These are phyloP conservation scores for Gossypium australe DNA, from an alignment of 345 rosid species.

Conservation along the genomic window DNA sequence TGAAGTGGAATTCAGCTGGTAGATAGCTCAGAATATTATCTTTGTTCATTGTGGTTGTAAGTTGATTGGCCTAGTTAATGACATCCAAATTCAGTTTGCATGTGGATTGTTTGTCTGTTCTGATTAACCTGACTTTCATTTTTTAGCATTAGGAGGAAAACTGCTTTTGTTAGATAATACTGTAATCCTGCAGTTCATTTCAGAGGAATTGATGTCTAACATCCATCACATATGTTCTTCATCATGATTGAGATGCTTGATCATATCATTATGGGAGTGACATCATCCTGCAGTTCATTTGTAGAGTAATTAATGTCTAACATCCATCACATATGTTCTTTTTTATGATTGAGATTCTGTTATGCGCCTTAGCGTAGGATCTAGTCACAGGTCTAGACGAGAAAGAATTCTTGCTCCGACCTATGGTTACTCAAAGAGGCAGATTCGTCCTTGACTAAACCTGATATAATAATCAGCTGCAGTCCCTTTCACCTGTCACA, in stretches of 20 bases:
- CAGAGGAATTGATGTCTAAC: not conserved
- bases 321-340: slow-evolving; percentile 1
- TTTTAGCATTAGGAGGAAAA: not conserved
- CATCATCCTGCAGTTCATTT: not conserved
- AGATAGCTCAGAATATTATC: not conserved
- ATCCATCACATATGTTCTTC: not conserved
- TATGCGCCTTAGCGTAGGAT: no score
- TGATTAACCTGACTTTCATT: not conserved
- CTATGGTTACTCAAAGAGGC: no score
- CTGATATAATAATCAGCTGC: not conserved
- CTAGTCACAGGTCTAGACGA: no score
- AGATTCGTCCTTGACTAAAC: no score
- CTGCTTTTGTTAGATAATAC: not conserved
- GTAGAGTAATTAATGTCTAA: not conserved
- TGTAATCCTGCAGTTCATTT: not conserved
- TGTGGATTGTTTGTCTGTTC: not conserved
- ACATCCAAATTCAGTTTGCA: not conserved
- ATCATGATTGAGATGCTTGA: not conserved
- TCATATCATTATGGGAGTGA: not conserved
- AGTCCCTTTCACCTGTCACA: not conserved
- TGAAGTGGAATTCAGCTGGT: not conserved
- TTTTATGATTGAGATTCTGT: not conserved
- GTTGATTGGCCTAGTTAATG: not conserved
- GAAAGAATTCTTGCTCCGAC: no score
- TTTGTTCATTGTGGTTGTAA: not conserved